A percentile compares a stretch with the other conserved stretches of the same genome.
Evolutionary conservation across 108 stramenopile species (phyloP).

Genomic region (Nannochloropsis granulata): DNA sequence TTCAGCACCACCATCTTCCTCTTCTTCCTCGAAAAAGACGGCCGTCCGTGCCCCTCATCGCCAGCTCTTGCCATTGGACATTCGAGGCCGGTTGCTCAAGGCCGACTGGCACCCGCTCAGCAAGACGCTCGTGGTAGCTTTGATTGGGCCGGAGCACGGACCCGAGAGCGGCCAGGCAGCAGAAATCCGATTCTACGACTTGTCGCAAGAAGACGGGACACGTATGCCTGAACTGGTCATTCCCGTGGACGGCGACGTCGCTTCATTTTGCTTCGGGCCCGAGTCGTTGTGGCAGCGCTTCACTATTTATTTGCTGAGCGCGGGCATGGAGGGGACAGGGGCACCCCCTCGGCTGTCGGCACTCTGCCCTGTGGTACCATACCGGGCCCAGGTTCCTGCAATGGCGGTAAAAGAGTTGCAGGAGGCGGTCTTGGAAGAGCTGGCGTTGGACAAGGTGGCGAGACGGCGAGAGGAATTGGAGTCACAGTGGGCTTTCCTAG

Average conservation of each 20-base stretch:
- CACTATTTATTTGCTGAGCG: neutral
- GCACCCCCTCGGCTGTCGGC: neutral
- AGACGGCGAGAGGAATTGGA: neutral
- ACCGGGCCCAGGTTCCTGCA: neutral
- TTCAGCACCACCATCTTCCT: too few relatives aligned
- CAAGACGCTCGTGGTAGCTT: neutral
- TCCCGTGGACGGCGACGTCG: neutral
- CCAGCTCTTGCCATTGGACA: neutral
- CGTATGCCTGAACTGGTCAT: neutral
- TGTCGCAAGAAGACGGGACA: neutral
- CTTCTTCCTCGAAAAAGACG: neutral
- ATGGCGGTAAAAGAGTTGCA: neutral
- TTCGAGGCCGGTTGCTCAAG: neutral
- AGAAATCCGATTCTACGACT: neutral
- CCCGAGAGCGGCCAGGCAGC: neutral
- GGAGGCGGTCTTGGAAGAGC: neutral
- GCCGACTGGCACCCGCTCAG: neutral
- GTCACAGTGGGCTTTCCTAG: neutral
- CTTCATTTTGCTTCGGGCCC: neutral
- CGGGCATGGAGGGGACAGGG: neutral
- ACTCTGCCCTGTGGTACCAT: neutral
- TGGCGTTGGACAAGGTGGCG: neutral
- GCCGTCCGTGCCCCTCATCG: neutral
- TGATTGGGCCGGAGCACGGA: neutral
- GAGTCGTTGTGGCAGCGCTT: neutral